Base-by-base conservation (phyloP, 164 flowering plant species). In the Berberis thunbergii region DNA sequence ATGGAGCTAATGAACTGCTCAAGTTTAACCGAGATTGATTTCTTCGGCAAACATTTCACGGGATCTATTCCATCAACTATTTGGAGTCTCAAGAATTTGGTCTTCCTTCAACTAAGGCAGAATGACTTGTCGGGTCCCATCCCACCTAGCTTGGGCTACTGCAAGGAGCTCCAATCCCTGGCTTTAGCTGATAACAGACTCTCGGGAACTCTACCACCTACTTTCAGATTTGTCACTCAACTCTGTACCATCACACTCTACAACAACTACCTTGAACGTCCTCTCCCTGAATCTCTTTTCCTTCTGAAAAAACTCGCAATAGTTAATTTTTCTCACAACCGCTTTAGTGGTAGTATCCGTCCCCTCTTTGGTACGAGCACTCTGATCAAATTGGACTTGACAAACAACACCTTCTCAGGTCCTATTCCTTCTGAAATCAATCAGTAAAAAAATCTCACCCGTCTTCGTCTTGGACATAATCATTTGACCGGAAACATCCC, bases 241-340 rank as follows among this genome's bases (percentile, higher is more conserved):
- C 78, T 92, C 39, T 66, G 59, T 49, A 71, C 74, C 55, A 43
- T 89, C 40, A 80, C 89, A n/a, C 82, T 93, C 57, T 93, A 88
- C 81, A 93, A 90, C 81, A 93, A 93, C 70, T 86, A 97, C 44
- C 70, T 93, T n/a, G 80, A 85, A 74, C 96, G 98, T 48, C 85
- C 90, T 50, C 77, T 93, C 60, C 96, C 97, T 8, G 65, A 72
- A 71, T 86, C 94, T 55, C 80, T 93, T 11, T 85, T 46, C 77
- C 81, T 69, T 41, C 79, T 90, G 57, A 90, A 81, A 66, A 88
- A 81, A 67, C 85, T 93, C 59, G 75, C 68, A 26, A 78, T 80
- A 46, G 79, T 93, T 65, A 90, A 90, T 68, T 73, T 93, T 57
- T 90, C 97, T 55, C 80, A 86, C 67, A 93, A 93, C 67, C 81